Evolutionary conservation across 768 basidiomycete species (phyloP), one percentile per base, ranked within the genome.

Genomic region (Kwoniella pini): DNA sequence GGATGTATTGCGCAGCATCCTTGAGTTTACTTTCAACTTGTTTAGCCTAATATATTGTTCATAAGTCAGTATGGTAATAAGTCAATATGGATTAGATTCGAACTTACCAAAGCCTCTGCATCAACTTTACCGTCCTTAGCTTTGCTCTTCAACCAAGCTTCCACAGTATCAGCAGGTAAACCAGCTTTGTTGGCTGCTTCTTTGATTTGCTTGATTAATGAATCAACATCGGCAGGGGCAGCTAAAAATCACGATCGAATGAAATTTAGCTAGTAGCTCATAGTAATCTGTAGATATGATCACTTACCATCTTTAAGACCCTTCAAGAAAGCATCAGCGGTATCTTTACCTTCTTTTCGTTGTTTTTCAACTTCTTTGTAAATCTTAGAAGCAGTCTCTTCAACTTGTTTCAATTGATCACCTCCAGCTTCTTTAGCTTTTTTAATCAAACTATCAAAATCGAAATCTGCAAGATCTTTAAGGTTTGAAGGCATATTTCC

Each of bases 151-250:
- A 77, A 31, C 69, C 70, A 76, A 3, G 57, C 52, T 53, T 77
- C 74, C 40, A 69, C 64, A n/a, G 54, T 50, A 38, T 76, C 76
- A 17, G 72, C 74, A 3, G 76, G 76, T 17, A 77, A 52, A 61
- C 76, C 76, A 28, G 74, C 76, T 46, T 71, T 71, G 62, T 71
- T 77, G 48, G 74, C 76, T 36, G 73, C 68, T 40, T 65, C 72
- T 59, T 76, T 76, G 60, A 72, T 57, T 63, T 77, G 74, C 57
- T 69, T 60, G 68, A 77, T 53, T 12, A 77, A 52, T 22, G 67
- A 63, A 54, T 77, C 76, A 52, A 77, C 64, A 58, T 77, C 76
- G 59, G 68, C 74, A 28, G 70, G 71, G 22, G 72, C 70, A n/a
- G 70, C 74, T 77, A 21, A n/a, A n/a, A n/a, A n/a, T 15, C 19